Conservation (phyloP, 2,329 filamentous ascomycete genomes). For the Aureobasidium sp. region DNA sequence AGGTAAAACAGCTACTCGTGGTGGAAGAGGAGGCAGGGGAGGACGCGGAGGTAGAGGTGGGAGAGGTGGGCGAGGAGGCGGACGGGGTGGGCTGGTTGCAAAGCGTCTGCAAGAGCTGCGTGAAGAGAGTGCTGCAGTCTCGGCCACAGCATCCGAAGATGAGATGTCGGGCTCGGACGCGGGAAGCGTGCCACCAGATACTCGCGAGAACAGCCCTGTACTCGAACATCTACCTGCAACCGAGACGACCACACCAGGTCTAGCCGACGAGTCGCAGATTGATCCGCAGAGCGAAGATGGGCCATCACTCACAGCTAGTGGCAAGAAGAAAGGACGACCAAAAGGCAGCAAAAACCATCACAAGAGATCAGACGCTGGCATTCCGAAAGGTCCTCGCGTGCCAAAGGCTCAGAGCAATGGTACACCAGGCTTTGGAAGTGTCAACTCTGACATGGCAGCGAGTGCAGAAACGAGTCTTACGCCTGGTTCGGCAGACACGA, state of each 20-base stretch:
- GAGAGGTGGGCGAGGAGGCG: constrained; percentile 12
- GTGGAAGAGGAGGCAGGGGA: constrained; percentile 13
- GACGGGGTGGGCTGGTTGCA: constrained; percentile 8
- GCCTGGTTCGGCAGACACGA: not conserved
- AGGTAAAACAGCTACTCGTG: constrained; percentile 12
- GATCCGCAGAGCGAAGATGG: constrained; percentile 12
- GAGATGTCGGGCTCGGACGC: constrained; percentile 25
- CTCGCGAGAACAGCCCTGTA: constrained; percentile 9
- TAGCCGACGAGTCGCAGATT: not conserved
- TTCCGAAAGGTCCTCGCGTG: constrained; percentile 43
- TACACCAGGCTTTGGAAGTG: not conserved
- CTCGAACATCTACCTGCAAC: not conserved
- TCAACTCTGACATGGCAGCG: not conserved
- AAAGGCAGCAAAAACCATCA: constrained; percentile 43
- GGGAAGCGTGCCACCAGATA: constrained; percentile 21
- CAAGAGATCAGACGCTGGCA: constrained; percentile 40
- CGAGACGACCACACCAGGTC: constrained; percentile 20
- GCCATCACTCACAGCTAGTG: constrained; percentile 2
- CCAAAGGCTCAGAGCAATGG: constrained; percentile 16
- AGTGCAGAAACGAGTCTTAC: constrained; percentile 2
- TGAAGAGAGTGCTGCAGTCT: constrained; percentile 34
- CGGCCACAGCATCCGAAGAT: constrained; percentile 12
- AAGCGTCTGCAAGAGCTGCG: constrained; percentile 43
- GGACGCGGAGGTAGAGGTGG: constrained; percentile 15
- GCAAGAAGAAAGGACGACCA: constrained; percentile 30